Evolutionary conservation across 1,284 basidiomycete genomes (phyloP).

Genomic region (Melampsora larici-populina): DNA sequence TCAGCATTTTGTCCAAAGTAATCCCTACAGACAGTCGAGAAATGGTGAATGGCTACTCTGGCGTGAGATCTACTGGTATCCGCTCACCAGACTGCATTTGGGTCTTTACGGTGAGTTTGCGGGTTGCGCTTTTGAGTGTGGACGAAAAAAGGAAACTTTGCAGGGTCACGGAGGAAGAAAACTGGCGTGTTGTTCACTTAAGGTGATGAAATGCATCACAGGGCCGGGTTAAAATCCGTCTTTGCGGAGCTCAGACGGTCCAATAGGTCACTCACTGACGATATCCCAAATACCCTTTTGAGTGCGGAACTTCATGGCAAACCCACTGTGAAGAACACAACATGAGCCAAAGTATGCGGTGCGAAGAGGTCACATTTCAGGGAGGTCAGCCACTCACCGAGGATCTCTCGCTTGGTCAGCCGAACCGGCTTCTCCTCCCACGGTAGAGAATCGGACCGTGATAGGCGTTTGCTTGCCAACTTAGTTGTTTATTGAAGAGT

Average conservation of each 20-base stretch:
- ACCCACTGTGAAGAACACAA: not conserved
- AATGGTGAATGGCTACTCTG: conserved; percentile 46
- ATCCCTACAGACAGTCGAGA: conserved; percentile 64
- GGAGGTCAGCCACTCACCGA: conserved; percentile 55
- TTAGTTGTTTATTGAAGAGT: not conserved
- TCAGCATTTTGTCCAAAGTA: conserved; percentile 83
- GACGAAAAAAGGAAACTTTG: conserved; percentile 73
- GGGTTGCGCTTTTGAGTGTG: conserved; percentile 92
- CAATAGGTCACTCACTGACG: conserved; percentile 56
- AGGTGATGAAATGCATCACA: not conserved
- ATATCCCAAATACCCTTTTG: conserved; percentile 84
- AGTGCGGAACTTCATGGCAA: conserved; percentile 62
- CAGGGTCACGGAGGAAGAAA: conserved; percentile 53
- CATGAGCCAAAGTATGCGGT: not conserved
- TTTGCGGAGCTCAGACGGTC: not conserved
- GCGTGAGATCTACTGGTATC: not conserved
- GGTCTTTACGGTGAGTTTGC: conserved; percentile 78
- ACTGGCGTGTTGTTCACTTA: conserved; percentile 32
- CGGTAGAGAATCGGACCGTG: conserved; percentile 57
- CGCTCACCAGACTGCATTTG: conserved; percentile 72
- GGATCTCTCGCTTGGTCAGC: conserved; percentile 87
- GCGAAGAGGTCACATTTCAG: not conserved
- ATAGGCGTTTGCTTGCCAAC: conserved; percentile 50
- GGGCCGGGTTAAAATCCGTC: not conserved
- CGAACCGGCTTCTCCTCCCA: conserved; percentile 72